These are phyloP conservation scores for Fusarium neocosmosporiellum DNA, from an alignment of 2,329 filamentous ascomycete genomes.

Conservation along the genomic window DNA sequence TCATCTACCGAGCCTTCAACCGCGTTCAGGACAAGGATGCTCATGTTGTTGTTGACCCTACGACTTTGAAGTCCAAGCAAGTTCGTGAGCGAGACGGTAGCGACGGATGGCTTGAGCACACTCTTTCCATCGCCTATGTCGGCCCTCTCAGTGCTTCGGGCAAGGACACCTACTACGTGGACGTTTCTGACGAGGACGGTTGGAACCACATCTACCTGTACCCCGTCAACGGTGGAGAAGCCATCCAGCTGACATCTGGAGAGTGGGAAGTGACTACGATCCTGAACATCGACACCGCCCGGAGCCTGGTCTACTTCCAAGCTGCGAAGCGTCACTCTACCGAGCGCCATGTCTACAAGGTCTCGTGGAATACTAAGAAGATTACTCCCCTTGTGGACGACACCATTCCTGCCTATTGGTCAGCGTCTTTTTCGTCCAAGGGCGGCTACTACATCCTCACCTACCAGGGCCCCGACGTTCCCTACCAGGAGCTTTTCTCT, in stretches of 20 bases:
- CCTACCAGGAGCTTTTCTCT: slow-evolving; percentile 75
- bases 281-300: slow-evolving; percentile 67
- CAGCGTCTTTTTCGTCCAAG: slow-evolving; percentile 71
- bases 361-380: slow-evolving; percentile 66
- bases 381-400: slow-evolving; percentile 72
- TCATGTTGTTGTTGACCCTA: slow-evolving; percentile 68
- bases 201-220: slow-evolving; percentile 78
- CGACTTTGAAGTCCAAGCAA: slow-evolving; percentile 56
- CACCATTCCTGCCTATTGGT: slow-evolving; percentile 67
- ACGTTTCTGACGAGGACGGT: slow-evolving; percentile 73
- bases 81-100: slow-evolving; percentile 68
- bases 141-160: slow-evolving; percentile 54
- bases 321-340: slow-evolving; percentile 75
- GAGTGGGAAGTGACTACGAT: slow-evolving; percentile 74
- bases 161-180: slow-evolving; percentile 67
- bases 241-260: slow-evolving; percentile 70
- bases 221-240: slow-evolving; percentile 64
- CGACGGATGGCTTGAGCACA: slow-evolving; percentile 72
- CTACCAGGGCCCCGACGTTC: slow-evolving; percentile 74
- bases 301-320: slow-evolving; percentile 70
- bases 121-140: slow-evolving; percentile 65
- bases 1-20: slow-evolving; percentile 75
- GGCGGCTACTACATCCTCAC: slow-evolving; percentile 74
- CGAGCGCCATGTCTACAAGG: slow-evolving; percentile 75
- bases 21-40: slow-evolving; percentile 75